Evolutionary conservation across 345 rosid species (phyloP), one percentile per base, ranked within the genome.

Genomic region (Euphorbia peplus): DNA sequence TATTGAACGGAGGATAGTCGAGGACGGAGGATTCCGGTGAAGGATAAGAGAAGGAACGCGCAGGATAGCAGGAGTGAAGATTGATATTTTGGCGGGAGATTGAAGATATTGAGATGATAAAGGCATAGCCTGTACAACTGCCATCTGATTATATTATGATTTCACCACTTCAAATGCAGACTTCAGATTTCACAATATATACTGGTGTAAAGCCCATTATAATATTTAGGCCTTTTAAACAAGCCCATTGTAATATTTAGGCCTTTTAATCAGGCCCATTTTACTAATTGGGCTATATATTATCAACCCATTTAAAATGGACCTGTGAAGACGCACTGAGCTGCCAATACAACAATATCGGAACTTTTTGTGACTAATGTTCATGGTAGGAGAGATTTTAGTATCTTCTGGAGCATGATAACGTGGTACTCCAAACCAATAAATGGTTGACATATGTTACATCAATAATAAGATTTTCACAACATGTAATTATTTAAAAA

Each of bases 71-170:
- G 66, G 21, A 68, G 1, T 16, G 71, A 63, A 11, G 72, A 29
- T 15, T 35, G 64, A 66, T 24, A 55, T 59, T 75, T 78, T 83
- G 82, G 86, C 79, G 78, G 83, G 82, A 77, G 76, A 8, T 6
- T 42, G 26, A 13, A n/a, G 58, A 13, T n/a, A n/a, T n/a, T n/a
- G n/a, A n/a, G n/a, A n/a, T n/a, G n/a, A n/a, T n/a, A n/a, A n/a
- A n/a, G n/a, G n/a, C n/a, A n/a, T n/a, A n/a, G n/a, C n/a, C n/a
- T n/a, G n/a, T n/a, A n/a, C n/a, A n/a, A n/a, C n/a, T n/a, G n/a
- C n/a, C n/a, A n/a, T n/a, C n/a, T n/a, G n/a, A n/a, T n/a, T n/a
- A n/a, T n/a, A n/a, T n/a, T n/a, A n/a, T n/a, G n/a, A n/a, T n/a
- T n/a, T n/a, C n/a, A n/a, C n/a, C n/a, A n/a, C n/a, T n/a, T n/a